A percentile compares a stretch with the other conserved stretches of the same genome.
phyloP scores from a whole-genome alignment of 1,284 basidiomycete genomes.

The Papiliotrema fonsecae region DNA sequence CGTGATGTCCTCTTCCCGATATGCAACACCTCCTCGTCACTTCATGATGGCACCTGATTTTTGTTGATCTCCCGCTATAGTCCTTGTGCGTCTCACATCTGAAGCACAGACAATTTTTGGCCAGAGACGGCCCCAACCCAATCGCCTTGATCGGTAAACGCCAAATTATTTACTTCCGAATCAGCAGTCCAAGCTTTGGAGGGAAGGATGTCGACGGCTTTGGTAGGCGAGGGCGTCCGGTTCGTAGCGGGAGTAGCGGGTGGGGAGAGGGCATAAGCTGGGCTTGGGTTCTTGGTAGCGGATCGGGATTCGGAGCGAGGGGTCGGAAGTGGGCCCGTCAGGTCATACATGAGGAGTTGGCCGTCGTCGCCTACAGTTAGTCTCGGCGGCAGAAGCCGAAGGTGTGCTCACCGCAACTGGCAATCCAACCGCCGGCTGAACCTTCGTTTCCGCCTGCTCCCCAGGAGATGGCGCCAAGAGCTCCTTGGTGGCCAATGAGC shows the following conservation, averaged over 20 bases:
- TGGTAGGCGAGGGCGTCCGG: slow-evolving; percentile 50
- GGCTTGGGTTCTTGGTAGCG: slow-evolving; percentile 44
- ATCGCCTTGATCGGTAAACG: slow-evolving; percentile 67
- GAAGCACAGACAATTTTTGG: slow-evolving; percentile 72
- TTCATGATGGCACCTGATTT: not conserved
- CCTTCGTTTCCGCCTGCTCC: slow-evolving; percentile 51
- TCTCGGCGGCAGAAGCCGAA: slow-evolving; percentile 1
- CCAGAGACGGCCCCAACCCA: slow-evolving; percentile 88
- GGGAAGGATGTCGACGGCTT: slow-evolving; percentile 59
- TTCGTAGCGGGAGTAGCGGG: slow-evolving; percentile 55
- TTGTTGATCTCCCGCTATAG: not conserved
- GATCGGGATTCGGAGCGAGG: slow-evolving; percentile 9
- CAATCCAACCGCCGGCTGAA: slow-evolving; percentile 70
- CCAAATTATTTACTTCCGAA: slow-evolving; percentile 76
- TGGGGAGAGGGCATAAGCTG: slow-evolving; percentile 45
- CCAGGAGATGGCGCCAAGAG: slow-evolving; percentile 81
- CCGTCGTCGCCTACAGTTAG: slow-evolving; percentile 94
- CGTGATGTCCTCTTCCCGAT: no score
- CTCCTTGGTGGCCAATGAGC: slow-evolving; percentile 65
- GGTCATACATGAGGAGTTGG: slow-evolving; percentile 84
- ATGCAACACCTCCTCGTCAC: not conserved
- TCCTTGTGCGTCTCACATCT: slow-evolving; percentile 54
- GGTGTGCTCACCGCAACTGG: slow-evolving; percentile 66
- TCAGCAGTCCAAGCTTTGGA: slow-evolving; percentile 75
- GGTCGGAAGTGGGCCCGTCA: slow-evolving; percentile 48